phyloP scores from a whole-genome alignment of 768 basidiomycete genomes.

The Kwoniella shandongensis region DNA sequence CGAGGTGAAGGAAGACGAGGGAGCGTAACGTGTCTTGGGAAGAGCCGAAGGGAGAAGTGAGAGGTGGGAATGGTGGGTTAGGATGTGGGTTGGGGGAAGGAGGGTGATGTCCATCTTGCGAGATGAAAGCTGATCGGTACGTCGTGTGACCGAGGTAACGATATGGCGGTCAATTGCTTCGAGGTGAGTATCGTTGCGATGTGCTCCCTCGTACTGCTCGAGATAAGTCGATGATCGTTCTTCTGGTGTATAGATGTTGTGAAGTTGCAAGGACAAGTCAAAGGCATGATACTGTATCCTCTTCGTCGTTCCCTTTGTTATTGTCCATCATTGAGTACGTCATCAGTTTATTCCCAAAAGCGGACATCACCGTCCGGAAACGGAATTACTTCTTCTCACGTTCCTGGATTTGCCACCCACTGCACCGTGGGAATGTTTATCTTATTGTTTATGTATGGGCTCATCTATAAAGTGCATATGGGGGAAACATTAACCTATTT shows the following conservation, averaged over 20 bases:
- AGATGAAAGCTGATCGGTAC: no score
- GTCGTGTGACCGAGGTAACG: background rate
- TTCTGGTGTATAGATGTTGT: no score
- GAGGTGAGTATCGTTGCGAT: no score
- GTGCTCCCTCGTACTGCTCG: no score
- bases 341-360: background rate
- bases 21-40: background rate
- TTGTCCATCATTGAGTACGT: background rate
- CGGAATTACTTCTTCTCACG: no score
- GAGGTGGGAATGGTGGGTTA: conserved; percentile 34
- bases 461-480: background rate
- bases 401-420: conserved; percentile 1
- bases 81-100: conserved; percentile 31
- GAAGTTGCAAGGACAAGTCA: no score
- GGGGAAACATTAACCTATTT: no score
- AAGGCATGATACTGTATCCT: no score
- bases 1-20: background rate
- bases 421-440: background rate
- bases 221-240: background rate
- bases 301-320: conserved; percentile 5
- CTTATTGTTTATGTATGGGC: background rate
- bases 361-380: conserved; percentile 1
- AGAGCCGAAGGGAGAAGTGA: conserved; percentile 6
- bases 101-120: conserved; percentile 34
- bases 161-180: no score